These are phyloP conservation scores for Jatropha multifida DNA, from an alignment of 441 rosid species.

Conservation along the genomic window DNA sequence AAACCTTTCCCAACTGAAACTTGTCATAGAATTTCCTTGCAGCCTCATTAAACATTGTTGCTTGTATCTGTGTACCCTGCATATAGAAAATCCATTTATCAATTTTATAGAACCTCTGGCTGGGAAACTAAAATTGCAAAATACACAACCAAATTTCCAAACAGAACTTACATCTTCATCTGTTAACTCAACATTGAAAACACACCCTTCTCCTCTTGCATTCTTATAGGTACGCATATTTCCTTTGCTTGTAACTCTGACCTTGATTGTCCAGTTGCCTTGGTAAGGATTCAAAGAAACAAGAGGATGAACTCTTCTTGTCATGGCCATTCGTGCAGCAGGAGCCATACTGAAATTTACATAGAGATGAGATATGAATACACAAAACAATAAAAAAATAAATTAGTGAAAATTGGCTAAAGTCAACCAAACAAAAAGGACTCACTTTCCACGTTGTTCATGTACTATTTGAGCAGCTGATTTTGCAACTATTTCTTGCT, in stretches of 20 bases:
- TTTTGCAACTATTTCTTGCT: conserved; percentile 59
- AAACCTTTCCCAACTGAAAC: conserved; percentile 82
- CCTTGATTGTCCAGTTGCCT: conserved; percentile 95
- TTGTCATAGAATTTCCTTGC: conserved; percentile 75
- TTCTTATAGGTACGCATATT: conserved; percentile 76
- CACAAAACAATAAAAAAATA: background rate
- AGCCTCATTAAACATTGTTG: conserved; percentile 96
- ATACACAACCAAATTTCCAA: background rate
- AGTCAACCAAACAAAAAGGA: background rate
- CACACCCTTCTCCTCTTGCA: conserved; percentile 95
- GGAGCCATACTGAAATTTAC: conserved; percentile 68
- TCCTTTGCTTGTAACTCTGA: conserved; percentile 84
- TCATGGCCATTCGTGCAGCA: conserved; percentile 78
- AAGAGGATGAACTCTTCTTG: conserved; percentile 91
- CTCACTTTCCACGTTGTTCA: conserved; percentile 76
- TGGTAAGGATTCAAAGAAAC: conserved; percentile 95
- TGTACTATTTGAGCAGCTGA: conserved; percentile 88
- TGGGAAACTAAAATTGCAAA: background rate
- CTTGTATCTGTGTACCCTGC: conserved; percentile 94
- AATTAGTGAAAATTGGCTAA: background rate
- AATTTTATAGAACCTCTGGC: background rate
- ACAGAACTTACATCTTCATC: conserved; percentile 77
- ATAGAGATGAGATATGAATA: background rate
- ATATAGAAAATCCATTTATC: background rate
- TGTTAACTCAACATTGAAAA: conserved; percentile 91